These are phyloP conservation scores for Dendrostoma leiphaemia DNA, from an alignment of 2,329 filamentous ascomycete genomes.

Conservation along the genomic window DNA sequence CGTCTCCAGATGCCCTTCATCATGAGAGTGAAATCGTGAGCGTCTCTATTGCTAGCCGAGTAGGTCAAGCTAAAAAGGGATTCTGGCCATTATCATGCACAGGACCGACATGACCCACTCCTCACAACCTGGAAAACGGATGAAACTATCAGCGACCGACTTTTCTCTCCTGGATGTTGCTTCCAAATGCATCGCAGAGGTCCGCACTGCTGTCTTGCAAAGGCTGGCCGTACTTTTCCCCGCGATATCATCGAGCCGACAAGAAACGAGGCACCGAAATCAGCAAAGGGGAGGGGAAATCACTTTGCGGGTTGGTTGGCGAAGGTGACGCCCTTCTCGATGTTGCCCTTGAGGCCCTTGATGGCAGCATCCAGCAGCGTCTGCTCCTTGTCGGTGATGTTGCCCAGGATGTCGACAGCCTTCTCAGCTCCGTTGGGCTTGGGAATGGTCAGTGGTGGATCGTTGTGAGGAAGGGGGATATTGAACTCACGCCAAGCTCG, in stretches of 20 bases:
- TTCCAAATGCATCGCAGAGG: slow-evolving; percentile 13
- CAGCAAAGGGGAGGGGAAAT: slow-evolving; percentile 38
- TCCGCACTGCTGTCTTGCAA: slow-evolving; percentile 12
- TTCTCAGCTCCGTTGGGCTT: slow-evolving; percentile 84
- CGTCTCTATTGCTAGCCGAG: slow-evolving; percentile 4
- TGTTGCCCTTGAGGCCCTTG: slow-evolving; percentile 85
- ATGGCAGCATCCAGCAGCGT: slow-evolving; percentile 74
- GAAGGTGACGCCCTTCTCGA: slow-evolving; percentile 90
- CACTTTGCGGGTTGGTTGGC: slow-evolving; percentile 84
- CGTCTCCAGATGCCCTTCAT: not conserved
- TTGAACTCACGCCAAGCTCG: slow-evolving; percentile 80
- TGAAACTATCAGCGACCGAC: slow-evolving; percentile 15
- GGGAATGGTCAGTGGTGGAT: not conserved
- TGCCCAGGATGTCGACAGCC: slow-evolving; percentile 74
- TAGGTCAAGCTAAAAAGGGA: slow-evolving; percentile 3
- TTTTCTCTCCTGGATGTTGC: slow-evolving; percentile 4
- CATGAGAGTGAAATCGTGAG: slow-evolving; percentile 3
- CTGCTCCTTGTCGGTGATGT: slow-evolving; percentile 85
- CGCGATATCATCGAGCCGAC: slow-evolving; percentile 12
- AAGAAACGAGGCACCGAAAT: slow-evolving; percentile 18
- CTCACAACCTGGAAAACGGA: slow-evolving; percentile 19
- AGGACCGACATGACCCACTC: slow-evolving; percentile 1
- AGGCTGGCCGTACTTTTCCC: slow-evolving; percentile 3
- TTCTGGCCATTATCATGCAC: not conserved
- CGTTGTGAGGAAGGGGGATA: slow-evolving; percentile 1